Evolutionary conservation across 495 filamentous ascomycete species (phyloP).

Genomic region (Penicillium pulvis): DNA sequence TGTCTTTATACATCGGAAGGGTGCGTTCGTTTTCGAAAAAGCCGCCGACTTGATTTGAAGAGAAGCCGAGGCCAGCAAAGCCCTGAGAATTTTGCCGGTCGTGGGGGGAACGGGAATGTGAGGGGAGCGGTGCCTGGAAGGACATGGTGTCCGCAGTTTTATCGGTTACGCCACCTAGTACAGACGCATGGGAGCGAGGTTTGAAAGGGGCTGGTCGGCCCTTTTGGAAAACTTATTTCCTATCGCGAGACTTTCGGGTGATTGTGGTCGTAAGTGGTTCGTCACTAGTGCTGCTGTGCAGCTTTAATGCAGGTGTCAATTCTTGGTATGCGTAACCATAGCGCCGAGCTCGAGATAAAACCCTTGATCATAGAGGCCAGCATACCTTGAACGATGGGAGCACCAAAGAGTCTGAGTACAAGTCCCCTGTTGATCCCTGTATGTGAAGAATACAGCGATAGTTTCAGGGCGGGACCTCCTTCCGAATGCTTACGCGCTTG

Average conservation of each 20-base stretch:
- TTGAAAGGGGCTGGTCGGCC: not conserved
- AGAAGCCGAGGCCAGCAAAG: constrained; percentile 45
- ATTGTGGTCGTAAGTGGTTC: not conserved
- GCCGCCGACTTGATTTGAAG: constrained; percentile 47
- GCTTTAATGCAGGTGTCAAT: not conserved
- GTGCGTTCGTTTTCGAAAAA: constrained; percentile 59
- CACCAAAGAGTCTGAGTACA: not conserved
- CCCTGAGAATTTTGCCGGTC: constrained; percentile 34
- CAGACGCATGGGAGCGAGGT: constrained; percentile 13
- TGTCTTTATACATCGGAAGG: constrained; percentile 98
- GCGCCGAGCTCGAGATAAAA: not conserved
- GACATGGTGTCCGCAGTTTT: constrained; percentile 19
- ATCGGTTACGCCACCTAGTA: constrained; percentile 5
- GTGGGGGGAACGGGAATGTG: constrained; percentile 9
- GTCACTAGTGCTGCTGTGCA: constrained; percentile 1
- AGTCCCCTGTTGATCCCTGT: not conserved
- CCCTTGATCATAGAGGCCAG: not conserved
- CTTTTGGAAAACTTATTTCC: constrained; percentile 8
- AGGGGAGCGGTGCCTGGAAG: constrained; percentile 15
- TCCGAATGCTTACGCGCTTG: too few species aligned
- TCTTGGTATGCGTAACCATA: not conserved
- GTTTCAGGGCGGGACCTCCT: not conserved
- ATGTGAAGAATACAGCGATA: not conserved
- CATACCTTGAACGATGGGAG: not conserved
- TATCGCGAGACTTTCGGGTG: not conserved